Base-by-base conservation (phyloP, 805 yeast species). In the Torulaspora maleeae region DNA sequence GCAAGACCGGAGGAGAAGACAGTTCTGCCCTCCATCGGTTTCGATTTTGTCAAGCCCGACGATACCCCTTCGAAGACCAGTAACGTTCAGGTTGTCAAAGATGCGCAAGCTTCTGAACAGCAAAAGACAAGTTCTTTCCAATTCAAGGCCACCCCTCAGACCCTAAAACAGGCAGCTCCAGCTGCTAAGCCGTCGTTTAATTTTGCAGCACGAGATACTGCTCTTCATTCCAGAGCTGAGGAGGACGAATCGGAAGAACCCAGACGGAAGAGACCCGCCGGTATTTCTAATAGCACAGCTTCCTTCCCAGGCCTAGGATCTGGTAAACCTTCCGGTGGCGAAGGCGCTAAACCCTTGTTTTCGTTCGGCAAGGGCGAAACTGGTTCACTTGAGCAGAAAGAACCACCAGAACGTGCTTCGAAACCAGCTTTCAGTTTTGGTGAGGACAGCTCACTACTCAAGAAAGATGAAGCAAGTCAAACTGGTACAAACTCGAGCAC, bases 21-120 rank as follows among this genome's bases (percentile, higher is more conserved):
- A 12, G 41, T 60, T 7, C 24, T 46, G 12, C 68, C 68, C 11
- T 60, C 67, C 3, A 46, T 53, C 1, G 67, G 65, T 2, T 64
- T 64, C 35, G 65, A 64, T 45, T 64, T 64, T 36, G 41, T 63
- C 8, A 62, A 58, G 29, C 41, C 50, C 13, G 45, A 43, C 16
- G 58, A 54, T 10, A 56, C 58, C 3, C 55, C 58, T 2, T 52
- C 27, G n/a, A 41, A 35, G 35, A 2, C 32, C 10, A 20, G 25
- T 20, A 30, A 9, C 11, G 12, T 32, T 5, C 28, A 34, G 32
- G 19, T 29, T 11, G 28, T 37, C 7, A 32, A 22, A 11, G 16
- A 8, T 11, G 5, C 12, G 6, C 20, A 28, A 15, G 15, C 16
- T 6, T 4, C 33, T 12, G 17, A 30, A 9, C 11, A 32, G 20